phyloP scores from a whole-genome alignment of 768 basidiomycete species.

The Mrakia blollopis region DNA sequence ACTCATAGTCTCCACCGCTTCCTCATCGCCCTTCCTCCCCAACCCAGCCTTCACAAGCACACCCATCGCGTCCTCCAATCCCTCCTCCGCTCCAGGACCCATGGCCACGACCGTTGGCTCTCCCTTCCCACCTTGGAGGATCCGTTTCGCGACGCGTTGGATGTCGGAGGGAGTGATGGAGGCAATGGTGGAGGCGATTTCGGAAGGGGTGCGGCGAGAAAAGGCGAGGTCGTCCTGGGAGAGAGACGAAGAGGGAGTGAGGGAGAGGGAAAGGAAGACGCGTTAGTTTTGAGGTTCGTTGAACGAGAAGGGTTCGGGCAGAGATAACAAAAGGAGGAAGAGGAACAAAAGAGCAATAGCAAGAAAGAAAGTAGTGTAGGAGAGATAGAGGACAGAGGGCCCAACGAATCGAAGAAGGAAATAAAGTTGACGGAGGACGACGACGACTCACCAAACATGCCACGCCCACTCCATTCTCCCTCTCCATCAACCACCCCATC shows the following conservation, averaged over 20 bases:
- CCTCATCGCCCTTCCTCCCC: no score
- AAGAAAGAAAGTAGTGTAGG: no score
- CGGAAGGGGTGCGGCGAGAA: not conserved
- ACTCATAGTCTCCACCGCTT: no score
- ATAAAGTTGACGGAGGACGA: not conserved
- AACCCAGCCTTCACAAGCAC: not conserved
- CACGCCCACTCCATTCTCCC: not conserved
- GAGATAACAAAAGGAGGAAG: no score
- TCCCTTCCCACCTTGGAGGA: not conserved
- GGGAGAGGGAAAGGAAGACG: not conserved
- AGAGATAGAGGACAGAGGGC: no score
- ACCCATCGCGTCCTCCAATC: not conserved
- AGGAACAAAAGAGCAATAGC: no score
- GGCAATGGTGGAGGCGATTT: not conserved
- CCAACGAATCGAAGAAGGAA: not conserved
- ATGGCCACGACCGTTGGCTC: not conserved
- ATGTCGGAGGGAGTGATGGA: not conserved
- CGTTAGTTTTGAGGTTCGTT: not conserved
- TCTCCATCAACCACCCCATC: slow-evolving; percentile 1
- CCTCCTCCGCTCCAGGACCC: not conserved
- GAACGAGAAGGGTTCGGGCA: not conserved
- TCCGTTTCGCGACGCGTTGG: not conserved
- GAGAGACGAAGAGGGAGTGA: not conserved
- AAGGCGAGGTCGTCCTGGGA: slow-evolving; percentile 6
- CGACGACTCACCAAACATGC: not conserved